phyloP scores from a whole-genome alignment of 1,284 basidiomycete species.

The Waitea zeae region DNA sequence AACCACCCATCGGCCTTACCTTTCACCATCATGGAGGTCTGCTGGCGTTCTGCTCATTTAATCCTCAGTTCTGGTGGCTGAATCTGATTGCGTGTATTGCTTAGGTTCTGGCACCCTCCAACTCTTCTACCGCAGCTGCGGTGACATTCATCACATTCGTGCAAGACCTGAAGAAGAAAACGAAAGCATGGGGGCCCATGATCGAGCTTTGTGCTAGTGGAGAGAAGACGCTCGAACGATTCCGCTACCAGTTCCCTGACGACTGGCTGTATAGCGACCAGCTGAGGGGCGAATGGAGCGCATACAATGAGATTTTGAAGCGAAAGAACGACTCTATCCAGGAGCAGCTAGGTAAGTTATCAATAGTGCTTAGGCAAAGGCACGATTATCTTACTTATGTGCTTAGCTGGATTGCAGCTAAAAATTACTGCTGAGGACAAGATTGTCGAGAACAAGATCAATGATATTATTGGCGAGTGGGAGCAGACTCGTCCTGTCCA shows the following conservation, averaged over 20 bases:
- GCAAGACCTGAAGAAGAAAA: constrained; percentile 95
- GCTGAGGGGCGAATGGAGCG: constrained; percentile 93
- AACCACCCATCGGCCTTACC: constrained; percentile 4
- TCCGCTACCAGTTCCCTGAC: constrained; percentile 89
- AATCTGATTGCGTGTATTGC: too few relatives aligned
- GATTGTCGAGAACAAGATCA: constrained; percentile 88
- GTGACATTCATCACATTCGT: constrained; percentile 99
- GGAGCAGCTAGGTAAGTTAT: constrained; percentile 54
- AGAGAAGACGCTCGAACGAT: constrained; percentile 93
- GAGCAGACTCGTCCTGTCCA: constrained; percentile 91
- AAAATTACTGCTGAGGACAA: constrained; percentile 99
- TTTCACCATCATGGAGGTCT: constrained; percentile 17
- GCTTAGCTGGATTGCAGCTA: constrained; percentile 77
- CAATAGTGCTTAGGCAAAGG: background rate
- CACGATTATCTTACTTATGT: background rate
- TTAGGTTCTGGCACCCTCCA: constrained; percentile 31
- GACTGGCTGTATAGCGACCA: constrained; percentile 99
- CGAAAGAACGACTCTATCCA: constrained; percentile 97
- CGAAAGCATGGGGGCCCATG: constrained; percentile 93
- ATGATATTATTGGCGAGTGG: constrained; percentile 85
- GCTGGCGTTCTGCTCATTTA: background rate
- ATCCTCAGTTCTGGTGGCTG: too few relatives aligned
- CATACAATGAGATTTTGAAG: constrained; percentile 95
- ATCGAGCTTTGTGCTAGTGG: constrained; percentile 88
- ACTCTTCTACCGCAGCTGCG: constrained; percentile 87